These are phyloP conservation scores for Hyphochytrium catenoides DNA, from an alignment of 352 stramenopile species.

Conservation along the genomic window DNA sequence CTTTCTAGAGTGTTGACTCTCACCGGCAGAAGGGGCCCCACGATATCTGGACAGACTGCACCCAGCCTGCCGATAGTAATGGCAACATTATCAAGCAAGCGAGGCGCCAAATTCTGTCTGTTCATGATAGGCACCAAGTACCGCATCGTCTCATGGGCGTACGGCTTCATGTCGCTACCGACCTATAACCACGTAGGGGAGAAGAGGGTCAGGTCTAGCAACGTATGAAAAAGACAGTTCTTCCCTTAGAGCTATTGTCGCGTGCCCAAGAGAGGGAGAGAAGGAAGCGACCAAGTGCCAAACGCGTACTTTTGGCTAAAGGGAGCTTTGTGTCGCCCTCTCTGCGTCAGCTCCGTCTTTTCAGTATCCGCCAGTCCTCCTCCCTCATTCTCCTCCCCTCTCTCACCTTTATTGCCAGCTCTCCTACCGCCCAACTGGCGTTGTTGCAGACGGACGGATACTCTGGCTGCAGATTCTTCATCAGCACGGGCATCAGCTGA, in stretches of 20 bases:
- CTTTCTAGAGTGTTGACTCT: not conserved
- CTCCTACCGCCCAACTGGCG: slow-evolving; percentile 65
- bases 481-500: slow-evolving; percentile 47
- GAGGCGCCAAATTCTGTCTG: slow-evolving; percentile 49
- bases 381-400: too few relatives aligned
- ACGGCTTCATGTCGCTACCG: slow-evolving; percentile 52
- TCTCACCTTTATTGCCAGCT: slow-evolving; percentile 45
- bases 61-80: slow-evolving; percentile 66
- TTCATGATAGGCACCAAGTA: slow-evolving; percentile 62
- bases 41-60: slow-evolving; percentile 48
- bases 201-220: too few relatives aligned
- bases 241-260: too few relatives aligned
- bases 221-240: too few relatives aligned
- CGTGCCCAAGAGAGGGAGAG: too few relatives aligned
- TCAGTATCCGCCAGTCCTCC: too few relatives aligned
- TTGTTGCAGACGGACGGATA: slow-evolving; percentile 73
- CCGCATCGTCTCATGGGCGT: slow-evolving; percentile 31
- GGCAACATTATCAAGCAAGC: slow-evolving; percentile 63
- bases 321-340: too few relatives aligned
- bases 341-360: too few relatives aligned
- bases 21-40: slow-evolving; percentile 32
- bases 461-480: slow-evolving; percentile 63
- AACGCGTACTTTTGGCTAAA: too few relatives aligned
- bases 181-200: too few relatives aligned
- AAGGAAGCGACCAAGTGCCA: too few relatives aligned